phyloP scores from a whole-genome alignment of 176 grass and related monocot species.

The Hsuehochloa calcarea region DNA sequence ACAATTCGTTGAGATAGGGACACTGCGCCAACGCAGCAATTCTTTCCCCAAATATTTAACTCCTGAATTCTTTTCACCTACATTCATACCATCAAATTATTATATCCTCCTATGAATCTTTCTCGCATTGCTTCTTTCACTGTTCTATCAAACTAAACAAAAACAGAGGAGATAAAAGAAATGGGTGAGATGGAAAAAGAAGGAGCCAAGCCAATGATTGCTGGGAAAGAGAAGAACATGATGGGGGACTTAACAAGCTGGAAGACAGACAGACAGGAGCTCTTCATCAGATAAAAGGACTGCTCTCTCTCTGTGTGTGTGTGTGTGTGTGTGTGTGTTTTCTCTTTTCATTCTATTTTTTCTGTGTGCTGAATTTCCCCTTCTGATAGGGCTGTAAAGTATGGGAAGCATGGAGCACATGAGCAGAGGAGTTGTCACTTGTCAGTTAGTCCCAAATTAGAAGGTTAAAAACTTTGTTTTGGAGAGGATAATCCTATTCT shows the following conservation, averaged over 20 bases:
- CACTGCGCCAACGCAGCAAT: conserved; percentile 52
- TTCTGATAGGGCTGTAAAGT: conserved; percentile 6
- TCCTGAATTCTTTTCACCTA: background rate
- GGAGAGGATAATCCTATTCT: background rate
- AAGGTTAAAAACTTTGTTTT: background rate
- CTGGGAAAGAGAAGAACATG: conserved; percentile 26
- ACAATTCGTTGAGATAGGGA: conserved; percentile 62
- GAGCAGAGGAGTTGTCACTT: conserved; percentile 1
- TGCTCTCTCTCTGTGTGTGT: background rate
- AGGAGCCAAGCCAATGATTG: conserved; percentile 45
- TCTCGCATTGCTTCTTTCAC: background rate
- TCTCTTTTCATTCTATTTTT: background rate
- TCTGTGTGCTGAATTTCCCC: background rate
- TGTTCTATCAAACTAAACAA: conserved; percentile 5
- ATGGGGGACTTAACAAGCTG: conserved; percentile 34
- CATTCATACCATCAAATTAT: background rate
- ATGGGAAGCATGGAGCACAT: background rate
- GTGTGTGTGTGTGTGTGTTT: too few species aligned
- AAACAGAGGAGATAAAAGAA: background rate
- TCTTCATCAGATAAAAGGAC: conserved; percentile 32
- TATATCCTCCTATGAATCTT: conserved; percentile 19
- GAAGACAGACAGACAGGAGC: conserved; percentile 43
- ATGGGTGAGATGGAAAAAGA: conserved; percentile 11
- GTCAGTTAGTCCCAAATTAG: conserved; percentile 29
- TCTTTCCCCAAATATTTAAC: background rate